A percentile compares a stretch with the other conserved stretches of the same genome.
Evolutionary conservation across 1,139 yeast species (phyloP).

Genomic region (Suhomyces atakaporum): DNA sequence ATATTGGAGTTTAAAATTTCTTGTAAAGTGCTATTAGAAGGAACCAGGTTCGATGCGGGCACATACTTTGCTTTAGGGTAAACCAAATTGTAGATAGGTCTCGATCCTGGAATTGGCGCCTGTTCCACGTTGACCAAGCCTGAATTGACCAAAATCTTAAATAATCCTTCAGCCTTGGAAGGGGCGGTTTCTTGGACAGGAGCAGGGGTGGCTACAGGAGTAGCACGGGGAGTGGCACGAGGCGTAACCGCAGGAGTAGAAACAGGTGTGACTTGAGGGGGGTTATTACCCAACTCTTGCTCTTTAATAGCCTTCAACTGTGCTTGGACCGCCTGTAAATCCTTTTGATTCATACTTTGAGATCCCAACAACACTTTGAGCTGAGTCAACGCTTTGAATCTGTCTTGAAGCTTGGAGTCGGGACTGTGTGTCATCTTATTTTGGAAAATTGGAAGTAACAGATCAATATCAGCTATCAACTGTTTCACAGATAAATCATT

Average conservation of each 20-base stretch:
- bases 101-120: conserved; percentile 46
- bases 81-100: conserved; percentile 38
- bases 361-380: conserved; percentile 40
- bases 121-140: conserved; percentile 46
- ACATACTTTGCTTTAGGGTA: conserved; percentile 39
- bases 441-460: conserved; percentile 41
- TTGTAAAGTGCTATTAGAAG: conserved; percentile 34
- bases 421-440: conserved; percentile 29
- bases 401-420: conserved; percentile 38
- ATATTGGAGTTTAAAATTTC: conserved; percentile 30
- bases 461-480: conserved; percentile 48
- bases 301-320: conserved; percentile 39
- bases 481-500: conserved; percentile 23
- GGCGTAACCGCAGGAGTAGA: conserved; percentile 9
- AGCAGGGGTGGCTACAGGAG: conserved; percentile 15
- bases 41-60: conserved; percentile 20
- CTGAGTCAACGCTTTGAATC: conserved; percentile 47
- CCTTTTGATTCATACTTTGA: conserved; percentile 42
- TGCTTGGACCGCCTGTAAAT: conserved; percentile 43
- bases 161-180: conserved; percentile 19
- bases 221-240: conserved; percentile 13
- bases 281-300: conserved; percentile 28
- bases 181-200: conserved; percentile 1
- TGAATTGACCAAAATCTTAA: conserved; percentile 35
- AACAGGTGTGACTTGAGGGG: conserved; percentile 7